A percentile compares a stretch with the other conserved stretches of the same genome.
Conservation (phyloP, 495 filamentous ascomycete genomes). For the Penicillium desertorum region DNA sequence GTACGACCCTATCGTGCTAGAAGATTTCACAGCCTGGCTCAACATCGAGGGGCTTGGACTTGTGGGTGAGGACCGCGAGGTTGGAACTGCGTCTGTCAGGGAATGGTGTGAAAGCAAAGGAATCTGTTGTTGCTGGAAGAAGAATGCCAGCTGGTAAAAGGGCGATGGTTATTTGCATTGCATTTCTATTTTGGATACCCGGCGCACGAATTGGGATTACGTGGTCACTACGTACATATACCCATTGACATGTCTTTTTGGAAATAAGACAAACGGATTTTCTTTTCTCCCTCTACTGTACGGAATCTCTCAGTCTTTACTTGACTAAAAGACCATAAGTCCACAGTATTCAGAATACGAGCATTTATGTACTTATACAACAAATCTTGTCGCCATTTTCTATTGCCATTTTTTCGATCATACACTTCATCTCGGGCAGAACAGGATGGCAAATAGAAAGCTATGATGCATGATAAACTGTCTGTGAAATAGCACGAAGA, state of each 20-base stretch:
- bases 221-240: not conserved
- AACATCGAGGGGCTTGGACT: conserved; percentile 66
- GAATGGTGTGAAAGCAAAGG: conserved; percentile 84
- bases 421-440: not conserved
- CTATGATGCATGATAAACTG: not conserved
- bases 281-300: not conserved
- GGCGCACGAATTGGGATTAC: not conserved
- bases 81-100: conserved; percentile 60
- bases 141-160: conserved; percentile 25
- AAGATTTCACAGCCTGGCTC: conserved; percentile 82
- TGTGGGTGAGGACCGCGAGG: conserved; percentile 64
- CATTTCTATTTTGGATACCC: not conserved
- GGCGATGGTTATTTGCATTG: not conserved
- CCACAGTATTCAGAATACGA: not conserved
- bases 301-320: not conserved
- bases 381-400: not conserved
- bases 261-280: not conserved
- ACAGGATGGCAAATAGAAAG: not conserved
- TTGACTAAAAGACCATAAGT: not conserved
- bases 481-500: not conserved
- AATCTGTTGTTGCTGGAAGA: conserved; percentile 62
- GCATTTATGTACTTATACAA: not conserved
- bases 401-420: not conserved
- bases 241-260: not conserved
- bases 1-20: conserved; percentile 87